phyloP scores from a whole-genome alignment of 2,329 filamentous ascomycete species.

The Botrytis byssoidea region DNA sequence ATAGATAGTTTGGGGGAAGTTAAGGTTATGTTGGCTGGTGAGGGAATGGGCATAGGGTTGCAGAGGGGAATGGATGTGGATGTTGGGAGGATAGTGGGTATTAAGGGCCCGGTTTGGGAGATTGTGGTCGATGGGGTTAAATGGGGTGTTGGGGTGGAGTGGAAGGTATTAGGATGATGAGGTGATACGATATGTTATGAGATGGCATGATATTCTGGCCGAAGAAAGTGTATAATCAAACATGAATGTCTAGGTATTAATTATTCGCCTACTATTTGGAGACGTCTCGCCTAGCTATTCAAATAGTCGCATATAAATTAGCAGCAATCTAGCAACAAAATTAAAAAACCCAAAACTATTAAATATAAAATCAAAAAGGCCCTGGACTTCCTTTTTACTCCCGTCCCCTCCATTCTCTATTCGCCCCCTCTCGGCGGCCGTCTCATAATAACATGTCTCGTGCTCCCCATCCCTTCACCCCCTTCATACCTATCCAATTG shows the following conservation, averaged over 20 bases:
- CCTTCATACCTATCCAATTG: conserved; percentile 35
- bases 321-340: not conserved
- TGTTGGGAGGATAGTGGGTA: conserved; percentile 33
- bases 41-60: conserved; percentile 31
- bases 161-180: conserved; percentile 35
- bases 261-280: not conserved
- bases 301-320: not conserved
- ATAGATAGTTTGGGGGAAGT: conserved; percentile 27
- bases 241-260: not conserved
- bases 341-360: not conserved
- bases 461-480: conserved; percentile 5
- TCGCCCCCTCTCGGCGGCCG: not conserved
- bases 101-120: conserved; percentile 40
- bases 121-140: conserved; percentile 35
- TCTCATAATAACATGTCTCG: conserved; percentile 13
- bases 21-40: conserved; percentile 38
- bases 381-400: too few relatives aligned
- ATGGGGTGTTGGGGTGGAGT: conserved; percentile 41
- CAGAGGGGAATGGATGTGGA: conserved; percentile 33
- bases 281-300: not conserved
- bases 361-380: not conserved
- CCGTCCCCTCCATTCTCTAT: not conserved
- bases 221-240: not conserved
- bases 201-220: not conserved
- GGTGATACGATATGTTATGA: not conserved